Evolutionary conservation across 495 filamentous ascomycete genomes (phyloP), one percentile per base, ranked within the genome.

Genomic region (Penicillium cataractarum): DNA sequence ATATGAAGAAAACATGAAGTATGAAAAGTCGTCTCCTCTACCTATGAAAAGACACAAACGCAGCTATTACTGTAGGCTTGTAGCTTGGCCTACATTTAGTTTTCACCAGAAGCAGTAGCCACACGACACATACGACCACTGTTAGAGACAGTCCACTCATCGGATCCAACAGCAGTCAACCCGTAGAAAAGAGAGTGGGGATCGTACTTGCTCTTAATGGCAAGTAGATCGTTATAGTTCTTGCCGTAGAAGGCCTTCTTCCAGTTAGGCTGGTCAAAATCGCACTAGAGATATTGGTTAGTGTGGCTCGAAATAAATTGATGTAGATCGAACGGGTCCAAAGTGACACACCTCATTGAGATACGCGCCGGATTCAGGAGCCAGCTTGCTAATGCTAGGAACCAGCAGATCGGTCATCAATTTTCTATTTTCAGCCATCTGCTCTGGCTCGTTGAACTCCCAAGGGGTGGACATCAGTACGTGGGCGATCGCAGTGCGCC

Each of bases 121-220:
- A n/a, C n/a, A n/a, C n/a, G 40, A 46, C 65, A 70, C 57, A 70
- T 56, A 27, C 64, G 44, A 21, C 64, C 61, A 55, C 35, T 52
- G 3, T 55, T n/a, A 9, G 58, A 64, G n/a, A 58, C 58, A 10
- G 49, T 62, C 63, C 65, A 67, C 17, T 58, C 61, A 57, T 67
- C 55, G 26, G 60, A 61, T 31, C 60, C 66, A 50, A 63, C 68
- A 17, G 65, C 64, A 54, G 60, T 63, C 37, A 63, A 5, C 1
- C 57, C 65, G 44, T 63, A 65, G 42, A 66, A 67, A 46, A 66
- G 46, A 37, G 39, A 10, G 46, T 65, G 7, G 46, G 54, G 55
- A 40, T 67, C 62, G 15, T 58, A 63, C 24, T 54, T 63, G n/a
- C 42, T 39, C 19, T 67, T 67, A 48, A 67, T 27, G 10, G 7